Evolutionary conservation across 306 rosid genomes (phyloP), one percentile per base, ranked within the genome.

Genomic region (Acacia confusa): DNA sequence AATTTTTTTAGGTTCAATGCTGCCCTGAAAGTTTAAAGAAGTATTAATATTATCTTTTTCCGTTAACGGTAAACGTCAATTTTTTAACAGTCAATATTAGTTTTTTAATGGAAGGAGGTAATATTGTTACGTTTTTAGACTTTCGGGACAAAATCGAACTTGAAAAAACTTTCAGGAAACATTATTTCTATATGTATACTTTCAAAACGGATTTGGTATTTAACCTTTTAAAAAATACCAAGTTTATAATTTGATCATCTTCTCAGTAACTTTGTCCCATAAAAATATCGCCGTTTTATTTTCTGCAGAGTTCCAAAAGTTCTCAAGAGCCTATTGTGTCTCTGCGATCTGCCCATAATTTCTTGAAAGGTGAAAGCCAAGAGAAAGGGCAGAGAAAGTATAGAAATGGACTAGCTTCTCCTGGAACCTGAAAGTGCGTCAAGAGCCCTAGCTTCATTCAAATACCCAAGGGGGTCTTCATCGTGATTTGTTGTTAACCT

Each of bases 381-480:
- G 55, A 55, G 67, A 22, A 53, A 34, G 30, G 11, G 34, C 34
- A 7, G 13, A 32, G 64, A 50, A 19, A 44, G 47, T 47, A 12
- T 20, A 34, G 36, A n/a, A 74, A 74, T 36, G 67, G 67, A 38
- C n/a, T 74, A 74, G 78, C 78, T 11, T 36, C 48, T 55, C 24
- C 30, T 34, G 22, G 78, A 55, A 55, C 25, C 78, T 53, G 25
- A 65, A 38, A 24, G 53, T 57, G 38, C 79, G 17, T 38, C 38
- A 60, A 81, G 78, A 84, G 77, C 87, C 87, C 87, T 85, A 81
- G 79, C 76, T 60, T 17, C 65, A 14, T 69, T 41, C 53, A 41
- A 36, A 24, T 16, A 14, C 32, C 32, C 11, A 9, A 36, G 9
- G 34, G 36, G 34, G 50, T 36, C 79, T 57, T 25, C 9, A 43